Evolutionary conservation across 441 rosid species (phyloP).

Genomic region (Pelargonium citronellum): DNA sequence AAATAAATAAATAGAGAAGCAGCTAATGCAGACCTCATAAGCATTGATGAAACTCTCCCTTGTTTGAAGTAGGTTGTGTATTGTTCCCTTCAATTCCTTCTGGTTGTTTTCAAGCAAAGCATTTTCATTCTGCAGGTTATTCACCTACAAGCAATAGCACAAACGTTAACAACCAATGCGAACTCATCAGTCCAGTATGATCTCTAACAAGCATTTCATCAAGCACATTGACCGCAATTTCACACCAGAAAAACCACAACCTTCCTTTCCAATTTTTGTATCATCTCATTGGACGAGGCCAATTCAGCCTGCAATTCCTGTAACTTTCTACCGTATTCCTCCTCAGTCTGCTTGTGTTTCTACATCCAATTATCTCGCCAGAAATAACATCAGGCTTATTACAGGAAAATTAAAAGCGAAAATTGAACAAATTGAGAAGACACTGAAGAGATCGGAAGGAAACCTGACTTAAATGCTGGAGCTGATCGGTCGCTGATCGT

Average conservation of each 20-base stretch:
- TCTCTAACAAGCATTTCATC: slow-evolving; percentile 1
- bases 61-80: slow-evolving; percentile 56
- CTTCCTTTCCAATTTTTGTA: slow-evolving; percentile 20
- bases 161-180: not conserved
- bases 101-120: slow-evolving; percentile 59
- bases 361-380: not conserved
- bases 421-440: not conserved
- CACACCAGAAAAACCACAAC: slow-evolving; percentile 2
- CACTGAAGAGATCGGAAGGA: not conserved
- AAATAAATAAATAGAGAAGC: too few relatives aligned
- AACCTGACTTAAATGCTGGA: slow-evolving; percentile 18
- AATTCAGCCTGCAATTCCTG: slow-evolving; percentile 25
- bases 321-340: slow-evolving; percentile 19
- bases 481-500: slow-evolving; percentile 20
- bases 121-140: slow-evolving; percentile 63
- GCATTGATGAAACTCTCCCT: slow-evolving; percentile 58
- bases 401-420: not conserved
- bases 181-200: not conserved
- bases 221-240: not conserved
- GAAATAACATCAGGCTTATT: not conserved
- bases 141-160: slow-evolving; percentile 34
- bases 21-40: slow-evolving; percentile 46
- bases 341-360: slow-evolving; percentile 22
- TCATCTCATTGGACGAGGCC: slow-evolving; percentile 17
- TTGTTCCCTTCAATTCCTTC: slow-evolving; percentile 56